Conservation (phyloP, 2,329 filamentous ascomycete species). For the Hypoxylon sp. region DNA sequence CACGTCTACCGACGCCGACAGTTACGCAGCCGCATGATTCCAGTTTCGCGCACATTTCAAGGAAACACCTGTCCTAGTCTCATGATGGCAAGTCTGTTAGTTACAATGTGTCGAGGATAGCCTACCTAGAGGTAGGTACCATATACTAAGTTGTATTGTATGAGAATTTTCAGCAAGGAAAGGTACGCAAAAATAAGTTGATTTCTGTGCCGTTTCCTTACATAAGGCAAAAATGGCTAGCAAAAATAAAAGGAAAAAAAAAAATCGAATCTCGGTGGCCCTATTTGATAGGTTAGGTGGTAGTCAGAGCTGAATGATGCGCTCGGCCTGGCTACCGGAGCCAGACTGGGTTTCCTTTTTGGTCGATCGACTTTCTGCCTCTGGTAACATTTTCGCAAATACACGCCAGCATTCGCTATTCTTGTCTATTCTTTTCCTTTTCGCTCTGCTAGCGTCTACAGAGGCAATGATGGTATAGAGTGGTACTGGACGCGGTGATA, state of each 20-base stretch:
- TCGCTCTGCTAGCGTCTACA: neutral
- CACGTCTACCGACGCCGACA: conserved; percentile 13
- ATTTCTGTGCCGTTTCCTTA: conserved; percentile 12
- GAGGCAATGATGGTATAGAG: neutral
- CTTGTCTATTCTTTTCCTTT: neutral
- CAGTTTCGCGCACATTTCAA: neutral
- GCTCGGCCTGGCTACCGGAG: conserved; percentile 11
- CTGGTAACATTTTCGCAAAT: neutral
- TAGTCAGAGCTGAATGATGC: conserved; percentile 8
- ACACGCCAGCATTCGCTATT: conserved; percentile 3
- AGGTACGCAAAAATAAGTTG: neutral
- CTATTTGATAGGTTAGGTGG: conserved; percentile 20
- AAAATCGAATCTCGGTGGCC: conserved; percentile 17
- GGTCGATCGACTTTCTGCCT: conserved; percentile 1
- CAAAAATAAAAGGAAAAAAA: neutral
- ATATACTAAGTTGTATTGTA: conserved; percentile 13
- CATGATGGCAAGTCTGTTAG: neutral
- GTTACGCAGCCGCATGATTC: conserved; percentile 19
- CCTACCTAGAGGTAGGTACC: neutral
- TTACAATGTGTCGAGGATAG: neutral
- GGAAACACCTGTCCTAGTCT: neutral
- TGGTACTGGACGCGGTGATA: neutral
- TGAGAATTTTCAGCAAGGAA: neutral
- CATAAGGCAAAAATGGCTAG: neutral
- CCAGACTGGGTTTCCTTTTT: conserved; percentile 1